Evolutionary conservation across 1,284 basidiomycete genomes (phyloP).

Genomic region (Rhodofomes roseus): DNA sequence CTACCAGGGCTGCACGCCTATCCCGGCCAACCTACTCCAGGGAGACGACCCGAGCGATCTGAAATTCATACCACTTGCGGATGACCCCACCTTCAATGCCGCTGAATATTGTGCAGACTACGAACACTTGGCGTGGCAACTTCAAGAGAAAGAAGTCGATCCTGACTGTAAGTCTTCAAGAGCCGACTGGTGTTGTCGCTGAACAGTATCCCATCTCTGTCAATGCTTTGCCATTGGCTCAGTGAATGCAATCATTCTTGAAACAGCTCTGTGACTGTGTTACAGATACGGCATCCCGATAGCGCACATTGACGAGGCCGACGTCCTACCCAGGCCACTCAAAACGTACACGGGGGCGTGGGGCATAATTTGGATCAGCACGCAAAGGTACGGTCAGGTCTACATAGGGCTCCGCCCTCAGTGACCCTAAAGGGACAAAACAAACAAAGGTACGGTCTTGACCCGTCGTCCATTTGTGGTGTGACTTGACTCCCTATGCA

Average conservation of each 20-base stretch:
- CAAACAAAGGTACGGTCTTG: too few species aligned
- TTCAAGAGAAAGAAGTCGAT: slow-evolving; percentile 25
- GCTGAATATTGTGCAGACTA: slow-evolving; percentile 38
- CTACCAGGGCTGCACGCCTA: slow-evolving; percentile 53
- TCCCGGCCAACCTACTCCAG: slow-evolving; percentile 39
- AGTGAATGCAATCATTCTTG: slow-evolving; percentile 46
- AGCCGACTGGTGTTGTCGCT: too few species aligned
- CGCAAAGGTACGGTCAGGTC: slow-evolving; percentile 37
- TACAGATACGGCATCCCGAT: slow-evolving; percentile 31
- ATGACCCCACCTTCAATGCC: slow-evolving; percentile 47
- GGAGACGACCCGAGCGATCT: slow-evolving; percentile 56
- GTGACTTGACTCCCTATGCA: too few species aligned
- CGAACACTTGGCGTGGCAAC: slow-evolving; percentile 45
- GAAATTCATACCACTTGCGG: slow-evolving; percentile 55
- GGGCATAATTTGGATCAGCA: slow-evolving; percentile 29
- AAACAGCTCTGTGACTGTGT: slow-evolving; percentile 40
- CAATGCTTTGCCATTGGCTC: too few species aligned
- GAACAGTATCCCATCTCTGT: too few species aligned
- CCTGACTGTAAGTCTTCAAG: slow-evolving; percentile 43
- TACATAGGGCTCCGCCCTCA: too few species aligned
- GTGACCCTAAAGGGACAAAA: too few species aligned
- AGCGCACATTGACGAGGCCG: slow-evolving; percentile 39
- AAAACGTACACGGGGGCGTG: slow-evolving; percentile 22
- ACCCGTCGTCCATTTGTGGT: too few species aligned
- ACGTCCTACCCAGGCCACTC: slow-evolving; percentile 36